Percentiles rank a stretch among this genome's conserved stretches.
These are phyloP conservation scores for Arabis hirsuta DNA, from an alignment of 345 rosid genomes.

Conservation along the genomic window DNA sequence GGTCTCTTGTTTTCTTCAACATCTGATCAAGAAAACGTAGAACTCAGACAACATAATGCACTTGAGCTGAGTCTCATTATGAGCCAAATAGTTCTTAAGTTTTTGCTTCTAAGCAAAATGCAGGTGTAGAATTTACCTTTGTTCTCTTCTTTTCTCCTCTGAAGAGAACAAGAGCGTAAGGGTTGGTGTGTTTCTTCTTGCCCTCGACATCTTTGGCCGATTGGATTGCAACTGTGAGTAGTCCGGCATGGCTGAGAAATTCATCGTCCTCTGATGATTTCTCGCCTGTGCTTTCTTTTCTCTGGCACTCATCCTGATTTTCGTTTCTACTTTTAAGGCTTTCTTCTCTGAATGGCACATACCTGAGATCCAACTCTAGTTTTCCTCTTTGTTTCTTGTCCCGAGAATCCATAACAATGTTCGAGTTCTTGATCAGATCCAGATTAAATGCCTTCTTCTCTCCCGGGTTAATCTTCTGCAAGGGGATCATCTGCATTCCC, in stretches of 20 bases:
- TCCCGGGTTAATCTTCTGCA: constrained; percentile 52
- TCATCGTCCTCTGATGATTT: constrained; percentile 49
- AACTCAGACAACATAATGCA: constrained; percentile 7
- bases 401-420: constrained; percentile 44
- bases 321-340: constrained; percentile 46
- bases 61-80: constrained; percentile 2
- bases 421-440: constrained; percentile 68
- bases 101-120: background rate
- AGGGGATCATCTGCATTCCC: constrained; percentile 74
- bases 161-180: constrained; percentile 63
- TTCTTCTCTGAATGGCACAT: constrained; percentile 69
- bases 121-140: constrained; percentile 50
- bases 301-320: constrained; percentile 36
- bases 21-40: constrained; percentile 44
- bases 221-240: constrained; percentile 62
- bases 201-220: constrained; percentile 78
- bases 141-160: constrained; percentile 76
- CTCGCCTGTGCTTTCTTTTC: constrained; percentile 43
- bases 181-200: constrained; percentile 59
- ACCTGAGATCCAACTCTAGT: constrained; percentile 60
- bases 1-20: constrained; percentile 62
- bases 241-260: constrained; percentile 55
- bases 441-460: constrained; percentile 60
- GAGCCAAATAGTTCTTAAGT: constrained; percentile 3
- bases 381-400: constrained; percentile 66